Conservation (phyloP, 2,329 filamentous ascomycete species). For the Trichoderma brevicompactum region DNA sequence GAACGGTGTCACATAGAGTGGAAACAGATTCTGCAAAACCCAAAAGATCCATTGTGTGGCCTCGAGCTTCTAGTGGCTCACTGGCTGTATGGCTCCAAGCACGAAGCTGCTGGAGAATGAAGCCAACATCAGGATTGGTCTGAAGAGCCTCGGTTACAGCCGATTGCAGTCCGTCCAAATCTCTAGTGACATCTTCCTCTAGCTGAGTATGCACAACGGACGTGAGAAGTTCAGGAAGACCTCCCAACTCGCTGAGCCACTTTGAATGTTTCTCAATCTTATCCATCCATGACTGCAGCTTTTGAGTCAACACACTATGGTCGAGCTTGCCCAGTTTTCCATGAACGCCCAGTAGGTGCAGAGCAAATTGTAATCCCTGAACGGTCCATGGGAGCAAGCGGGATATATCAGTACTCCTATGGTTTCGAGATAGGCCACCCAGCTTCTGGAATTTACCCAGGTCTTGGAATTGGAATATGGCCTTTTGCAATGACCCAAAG, state of each 20-base stretch:
- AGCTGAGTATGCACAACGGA: constrained; percentile 45
- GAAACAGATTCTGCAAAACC: constrained; percentile 64
- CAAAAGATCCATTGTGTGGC: constrained; percentile 38
- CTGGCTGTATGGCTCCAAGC: constrained; percentile 60
- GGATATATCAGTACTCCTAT: constrained; percentile 34
- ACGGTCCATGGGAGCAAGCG: constrained; percentile 62
- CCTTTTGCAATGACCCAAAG: constrained; percentile 46
- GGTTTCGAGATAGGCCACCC: constrained; percentile 33
- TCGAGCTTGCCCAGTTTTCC: constrained; percentile 63
- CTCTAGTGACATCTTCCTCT: constrained; percentile 42
- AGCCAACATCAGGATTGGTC: constrained; percentile 61
- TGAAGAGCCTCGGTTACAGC: constrained; percentile 48
- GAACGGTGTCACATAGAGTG: constrained; percentile 71
- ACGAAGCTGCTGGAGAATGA: constrained; percentile 67
- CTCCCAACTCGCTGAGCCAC: constrained; percentile 48
- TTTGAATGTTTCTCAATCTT: constrained; percentile 51
- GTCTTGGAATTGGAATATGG: constrained; percentile 44
- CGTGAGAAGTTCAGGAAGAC: constrained; percentile 57
- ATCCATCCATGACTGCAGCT: constrained; percentile 56
- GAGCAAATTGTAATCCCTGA: constrained; percentile 66
- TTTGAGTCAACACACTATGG: constrained; percentile 49
- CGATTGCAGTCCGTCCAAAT: constrained; percentile 44
- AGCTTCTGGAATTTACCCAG: constrained; percentile 41
- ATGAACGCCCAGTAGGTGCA: constrained; percentile 68
- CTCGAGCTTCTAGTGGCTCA: constrained; percentile 28